These are phyloP conservation scores for Penicillium sp. DNA, from an alignment of 2,329 filamentous ascomycete species.

Conservation along the genomic window DNA sequence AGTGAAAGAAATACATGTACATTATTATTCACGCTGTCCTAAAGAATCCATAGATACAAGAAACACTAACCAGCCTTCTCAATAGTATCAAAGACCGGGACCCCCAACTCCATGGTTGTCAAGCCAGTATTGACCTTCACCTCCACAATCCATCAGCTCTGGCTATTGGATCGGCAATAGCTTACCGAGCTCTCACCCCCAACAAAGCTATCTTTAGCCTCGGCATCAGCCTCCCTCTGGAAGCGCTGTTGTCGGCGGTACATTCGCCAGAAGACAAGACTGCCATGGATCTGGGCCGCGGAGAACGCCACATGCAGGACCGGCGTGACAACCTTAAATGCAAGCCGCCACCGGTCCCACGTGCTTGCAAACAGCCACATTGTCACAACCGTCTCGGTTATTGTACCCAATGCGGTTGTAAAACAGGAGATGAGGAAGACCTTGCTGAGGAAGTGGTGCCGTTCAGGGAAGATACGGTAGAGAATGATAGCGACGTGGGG, in stretches of 20 bases:
- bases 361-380: slow-evolving; percentile 48
- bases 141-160: not conserved
- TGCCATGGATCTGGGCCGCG: slow-evolving; percentile 46
- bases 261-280: slow-evolving; percentile 45
- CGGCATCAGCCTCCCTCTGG: not conserved
- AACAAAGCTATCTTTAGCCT: not conserved
- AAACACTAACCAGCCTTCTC: not conserved
- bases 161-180: not conserved
- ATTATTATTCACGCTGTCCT: not conserved
- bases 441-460: slow-evolving; percentile 41
- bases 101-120: not conserved
- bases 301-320: slow-evolving; percentile 46
- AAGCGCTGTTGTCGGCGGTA: slow-evolving; percentile 24
- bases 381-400: slow-evolving; percentile 45
- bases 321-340: slow-evolving; percentile 47
- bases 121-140: too few species aligned
- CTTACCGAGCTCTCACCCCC: not conserved
- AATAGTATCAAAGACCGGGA: too few species aligned
- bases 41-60: not conserved
- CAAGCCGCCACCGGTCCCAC: slow-evolving; percentile 45
- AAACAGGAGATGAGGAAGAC: slow-evolving; percentile 41
- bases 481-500: slow-evolving; percentile 49
- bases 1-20: not conserved
- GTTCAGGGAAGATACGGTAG: slow-evolving; percentile 43
- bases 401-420: slow-evolving; percentile 42